A percentile compares a stretch with the other conserved stretches of the same genome.
Evolutionary conservation across 192 early-diverging fungal genomes (phyloP).

Genomic region (Gigaspora rosea): DNA sequence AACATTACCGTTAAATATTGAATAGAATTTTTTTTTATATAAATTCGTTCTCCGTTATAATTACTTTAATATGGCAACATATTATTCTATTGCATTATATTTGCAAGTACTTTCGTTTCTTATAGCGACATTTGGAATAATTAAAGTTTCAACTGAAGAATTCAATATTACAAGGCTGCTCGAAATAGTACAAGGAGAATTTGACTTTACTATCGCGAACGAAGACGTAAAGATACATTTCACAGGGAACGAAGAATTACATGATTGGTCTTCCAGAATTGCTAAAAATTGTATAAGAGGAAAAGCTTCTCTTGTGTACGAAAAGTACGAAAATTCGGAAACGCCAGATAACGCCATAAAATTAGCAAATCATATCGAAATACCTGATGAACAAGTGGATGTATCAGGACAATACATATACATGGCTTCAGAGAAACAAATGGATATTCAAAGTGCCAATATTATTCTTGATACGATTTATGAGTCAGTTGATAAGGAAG

Average conservation of each 20-base stretch:
- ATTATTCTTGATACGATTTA: slow-evolving; percentile 22
- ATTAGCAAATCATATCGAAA: neutral
- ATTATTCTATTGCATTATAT: no score
- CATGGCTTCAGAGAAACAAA: slow-evolving; percentile 9
- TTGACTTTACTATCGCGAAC: no score
- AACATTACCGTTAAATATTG: no score
- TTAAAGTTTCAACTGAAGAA: no score
- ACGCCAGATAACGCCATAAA: neutral
- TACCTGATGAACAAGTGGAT: neutral
- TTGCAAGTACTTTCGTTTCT: no score
- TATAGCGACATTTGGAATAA: no score
- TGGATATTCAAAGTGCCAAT: neutral
- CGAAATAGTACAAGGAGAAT: no score
- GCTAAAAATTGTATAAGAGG: neutral
- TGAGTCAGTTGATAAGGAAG: slow-evolving; percentile 1
- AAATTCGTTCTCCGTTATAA: neutral
- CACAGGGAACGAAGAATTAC: neutral
- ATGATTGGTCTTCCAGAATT: neutral
- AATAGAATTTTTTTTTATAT: no score
- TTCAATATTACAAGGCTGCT: no score
- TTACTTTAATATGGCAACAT: no score
- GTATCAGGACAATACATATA: neutral
- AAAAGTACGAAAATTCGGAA: neutral
- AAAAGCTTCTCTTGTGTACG: neutral
- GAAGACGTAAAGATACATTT: no score